A percentile compares a stretch with the other conserved stretches of the same genome.
Evolutionary conservation across 495 filamentous ascomycete genomes (phyloP).

Genomic region (Aspergillus funiculosus): DNA sequence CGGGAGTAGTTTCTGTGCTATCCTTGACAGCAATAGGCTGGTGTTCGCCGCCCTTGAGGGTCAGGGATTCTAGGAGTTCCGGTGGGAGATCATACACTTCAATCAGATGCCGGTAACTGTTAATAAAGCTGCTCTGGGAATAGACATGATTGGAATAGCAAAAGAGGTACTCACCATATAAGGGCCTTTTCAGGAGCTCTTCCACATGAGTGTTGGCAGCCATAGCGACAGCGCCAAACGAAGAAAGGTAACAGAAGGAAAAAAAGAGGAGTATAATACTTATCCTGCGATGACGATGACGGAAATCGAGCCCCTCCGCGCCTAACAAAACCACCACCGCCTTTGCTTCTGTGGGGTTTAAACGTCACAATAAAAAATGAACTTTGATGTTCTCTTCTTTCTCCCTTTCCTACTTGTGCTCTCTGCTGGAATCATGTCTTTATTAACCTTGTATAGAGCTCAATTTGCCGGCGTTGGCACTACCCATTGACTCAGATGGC

Average conservation of each 20-base stretch:
- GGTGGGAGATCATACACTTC: conserved; percentile 81
- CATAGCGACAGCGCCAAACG: conserved; percentile 10
- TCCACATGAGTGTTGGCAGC: conserved; percentile 26
- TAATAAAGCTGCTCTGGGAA: neutral
- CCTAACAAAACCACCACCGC: conserved; percentile 2
- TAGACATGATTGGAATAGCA: conserved; percentile 9
- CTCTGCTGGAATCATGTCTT: neutral
- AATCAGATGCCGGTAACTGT: conserved; percentile 19
- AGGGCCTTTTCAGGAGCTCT: conserved; percentile 54
- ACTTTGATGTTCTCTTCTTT: neutral
- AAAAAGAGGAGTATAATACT: neutral
- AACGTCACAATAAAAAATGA: neutral
- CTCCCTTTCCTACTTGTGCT: neutral
- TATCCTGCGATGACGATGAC: conserved; percentile 2
- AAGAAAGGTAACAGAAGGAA: neutral
- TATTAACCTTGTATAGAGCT: neutral
- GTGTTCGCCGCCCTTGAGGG: conserved; percentile 44
- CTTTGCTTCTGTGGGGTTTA: conserved; percentile 1
- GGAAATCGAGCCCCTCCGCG: conserved; percentile 4
- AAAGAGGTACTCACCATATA: conserved; percentile 51
- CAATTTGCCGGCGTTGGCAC: neutral
- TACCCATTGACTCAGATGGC: neutral
- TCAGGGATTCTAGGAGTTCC: conserved; percentile 66
- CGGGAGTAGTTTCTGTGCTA: conserved; percentile 14
- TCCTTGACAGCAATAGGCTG: conserved; percentile 28